Conservation (phyloP, 1,284 basidiomycete genomes). For the Paramarasmius palmivorus region DNA sequence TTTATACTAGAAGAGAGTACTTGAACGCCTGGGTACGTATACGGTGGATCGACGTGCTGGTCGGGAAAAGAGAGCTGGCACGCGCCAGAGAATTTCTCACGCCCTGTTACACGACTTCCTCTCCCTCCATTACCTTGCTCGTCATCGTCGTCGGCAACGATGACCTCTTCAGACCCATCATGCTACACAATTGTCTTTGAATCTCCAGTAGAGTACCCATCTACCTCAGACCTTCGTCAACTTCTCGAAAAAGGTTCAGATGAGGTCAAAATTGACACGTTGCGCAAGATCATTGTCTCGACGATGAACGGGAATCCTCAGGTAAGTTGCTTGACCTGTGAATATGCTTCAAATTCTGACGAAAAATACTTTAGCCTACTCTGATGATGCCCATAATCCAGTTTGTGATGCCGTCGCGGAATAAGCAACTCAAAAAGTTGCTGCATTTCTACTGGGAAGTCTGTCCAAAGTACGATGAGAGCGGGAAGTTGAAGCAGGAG, state of each 20-base stretch:
- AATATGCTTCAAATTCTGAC: constrained; percentile 7
- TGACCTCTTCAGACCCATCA: constrained; percentile 50
- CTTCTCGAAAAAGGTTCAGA: constrained; percentile 95
- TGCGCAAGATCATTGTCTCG: constrained; percentile 93
- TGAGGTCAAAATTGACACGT: constrained; percentile 96
- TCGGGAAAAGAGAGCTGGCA: neutral
- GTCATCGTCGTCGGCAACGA: constrained; percentile 7
- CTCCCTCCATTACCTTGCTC: neutral
- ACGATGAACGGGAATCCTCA: constrained; percentile 95
- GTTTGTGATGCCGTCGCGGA: constrained; percentile 92
- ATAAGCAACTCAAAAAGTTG: constrained; percentile 98
- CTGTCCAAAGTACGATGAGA: constrained; percentile 97
- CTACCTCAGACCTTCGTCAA: constrained; percentile 81
- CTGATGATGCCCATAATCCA: constrained; percentile 99
- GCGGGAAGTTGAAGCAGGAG: constrained; percentile 98
- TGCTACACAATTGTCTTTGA: constrained; percentile 89
- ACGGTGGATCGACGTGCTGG: too few relatives aligned
- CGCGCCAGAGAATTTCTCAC: neutral
- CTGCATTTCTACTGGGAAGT: constrained; percentile 99
- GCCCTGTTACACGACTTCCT: neutral
- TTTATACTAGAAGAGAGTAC: too few relatives aligned
- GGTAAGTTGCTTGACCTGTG: constrained; percentile 37
- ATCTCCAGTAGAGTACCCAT: constrained; percentile 77
- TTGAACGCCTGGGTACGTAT: too few relatives aligned
- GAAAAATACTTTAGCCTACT: constrained; percentile 57